Percentiles rank a stretch among this genome's conserved stretches.
Conservation (phyloP, 495 filamentous ascomycete species). For the Tuber umbilicatum region DNA sequence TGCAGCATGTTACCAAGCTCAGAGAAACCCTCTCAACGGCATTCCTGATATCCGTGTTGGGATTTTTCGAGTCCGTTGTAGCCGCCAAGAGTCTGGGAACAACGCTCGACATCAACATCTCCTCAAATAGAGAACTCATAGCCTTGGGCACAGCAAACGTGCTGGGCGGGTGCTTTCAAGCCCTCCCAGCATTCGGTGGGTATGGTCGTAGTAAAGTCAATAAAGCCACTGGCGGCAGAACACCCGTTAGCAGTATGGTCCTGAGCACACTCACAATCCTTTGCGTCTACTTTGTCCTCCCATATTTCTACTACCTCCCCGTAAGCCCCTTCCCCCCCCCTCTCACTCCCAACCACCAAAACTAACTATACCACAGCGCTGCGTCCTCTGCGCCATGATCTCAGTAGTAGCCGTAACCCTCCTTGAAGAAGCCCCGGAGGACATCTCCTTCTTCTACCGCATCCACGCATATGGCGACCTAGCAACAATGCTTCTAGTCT, state of each 20-base stretch:
- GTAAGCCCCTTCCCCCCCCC: constrained; percentile 48
- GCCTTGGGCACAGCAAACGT: constrained; percentile 87
- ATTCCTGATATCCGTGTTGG: constrained; percentile 87
- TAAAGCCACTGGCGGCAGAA: constrained; percentile 78
- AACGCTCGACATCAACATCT: constrained; percentile 57
- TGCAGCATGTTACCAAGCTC: constrained; percentile 67
- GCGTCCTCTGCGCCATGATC: constrained; percentile 84
- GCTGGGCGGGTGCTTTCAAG: constrained; percentile 82
- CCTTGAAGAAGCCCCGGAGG: constrained; percentile 89
- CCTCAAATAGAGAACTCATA: constrained; percentile 88
- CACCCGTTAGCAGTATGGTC: constrained; percentile 83
- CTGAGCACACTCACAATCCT: constrained; percentile 74
- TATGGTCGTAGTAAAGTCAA: constrained; percentile 97
- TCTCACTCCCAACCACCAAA: not conserved
- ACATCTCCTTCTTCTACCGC: constrained; percentile 79
- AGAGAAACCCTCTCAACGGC: constrained; percentile 84
- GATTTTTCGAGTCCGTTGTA: constrained; percentile 98
- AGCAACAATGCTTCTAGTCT: constrained; percentile 78
- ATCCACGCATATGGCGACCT: constrained; percentile 83
- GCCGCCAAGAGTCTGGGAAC: constrained; percentile 81
- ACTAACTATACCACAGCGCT: constrained; percentile 4
- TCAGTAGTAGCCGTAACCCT: constrained; percentile 90
- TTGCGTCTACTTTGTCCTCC: constrained; percentile 71
- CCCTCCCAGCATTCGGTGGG: constrained; percentile 87
- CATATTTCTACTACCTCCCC: constrained; percentile 90